Conservation (phyloP, 805 yeast species). For the Cephaloascus fragrans region DNA sequence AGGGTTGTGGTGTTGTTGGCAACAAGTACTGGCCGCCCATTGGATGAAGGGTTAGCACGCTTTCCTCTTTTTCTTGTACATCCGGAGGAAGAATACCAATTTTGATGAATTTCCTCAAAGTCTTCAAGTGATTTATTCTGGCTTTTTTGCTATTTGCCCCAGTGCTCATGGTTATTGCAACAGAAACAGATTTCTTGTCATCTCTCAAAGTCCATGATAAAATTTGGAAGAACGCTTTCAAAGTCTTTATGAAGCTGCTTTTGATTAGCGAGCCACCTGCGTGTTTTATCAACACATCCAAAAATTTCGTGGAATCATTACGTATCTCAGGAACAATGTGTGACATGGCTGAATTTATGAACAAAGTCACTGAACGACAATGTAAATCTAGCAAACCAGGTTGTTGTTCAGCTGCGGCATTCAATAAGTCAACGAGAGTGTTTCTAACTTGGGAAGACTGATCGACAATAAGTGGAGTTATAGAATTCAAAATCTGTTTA, state of each 20-base stretch:
- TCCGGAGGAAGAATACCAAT: conserved; percentile 10
- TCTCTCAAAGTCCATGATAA: conserved; percentile 60
- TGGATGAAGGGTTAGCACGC: conserved; percentile 27
- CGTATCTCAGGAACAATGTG: conserved; percentile 75
- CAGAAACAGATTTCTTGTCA: conserved; percentile 22
- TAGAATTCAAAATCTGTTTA: conserved; percentile 46
- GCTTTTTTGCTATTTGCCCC: conserved; percentile 24
- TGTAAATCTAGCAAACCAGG: conserved; percentile 52
- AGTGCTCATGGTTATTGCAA: conserved; percentile 23
- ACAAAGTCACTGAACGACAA: conserved; percentile 52
- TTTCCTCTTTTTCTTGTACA: conserved; percentile 4
- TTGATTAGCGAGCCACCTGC: conserved; percentile 48
- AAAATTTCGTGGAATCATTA: conserved; percentile 61
- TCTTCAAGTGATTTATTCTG: conserved; percentile 28
- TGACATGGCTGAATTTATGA: conserved; percentile 86
- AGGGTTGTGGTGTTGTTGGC: conserved; percentile 54
- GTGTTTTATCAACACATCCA: conserved; percentile 46
- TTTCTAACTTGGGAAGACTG: conserved; percentile 56
- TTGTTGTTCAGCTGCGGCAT: conserved; percentile 36
- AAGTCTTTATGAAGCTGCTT: conserved; percentile 58
- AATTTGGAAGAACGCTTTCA: conserved; percentile 58
- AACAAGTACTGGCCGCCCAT: conserved; percentile 42
- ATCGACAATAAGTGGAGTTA: conserved; percentile 60
- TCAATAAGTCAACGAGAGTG: conserved; percentile 37
- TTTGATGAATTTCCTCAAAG: conserved; percentile 18